phyloP scores from a whole-genome alignment of 2,329 filamentous ascomycete genomes.

The Metarhizium guizhouense region DNA sequence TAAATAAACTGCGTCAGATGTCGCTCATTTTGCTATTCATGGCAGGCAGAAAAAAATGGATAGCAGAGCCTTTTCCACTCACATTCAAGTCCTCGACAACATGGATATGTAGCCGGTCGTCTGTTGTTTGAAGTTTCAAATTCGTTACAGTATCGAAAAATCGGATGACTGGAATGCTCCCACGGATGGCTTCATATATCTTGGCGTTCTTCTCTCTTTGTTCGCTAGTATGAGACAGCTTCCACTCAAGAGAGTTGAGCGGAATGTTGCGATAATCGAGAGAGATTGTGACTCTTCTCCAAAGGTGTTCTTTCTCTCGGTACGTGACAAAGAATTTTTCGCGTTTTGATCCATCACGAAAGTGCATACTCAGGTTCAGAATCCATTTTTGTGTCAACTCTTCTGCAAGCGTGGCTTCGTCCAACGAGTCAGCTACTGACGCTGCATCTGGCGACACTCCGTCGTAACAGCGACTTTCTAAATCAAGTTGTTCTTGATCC shows the following conservation, averaged over 20 bases:
- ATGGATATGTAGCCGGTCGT: slow-evolving; percentile 85
- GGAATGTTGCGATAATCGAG: slow-evolving; percentile 82
- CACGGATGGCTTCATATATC: slow-evolving; percentile 90
- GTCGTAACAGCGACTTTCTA: slow-evolving; percentile 7
- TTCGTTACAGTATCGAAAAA: slow-evolving; percentile 97
- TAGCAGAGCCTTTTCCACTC: slow-evolving; percentile 19
- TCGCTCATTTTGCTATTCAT: background rate
- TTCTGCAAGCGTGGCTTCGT: slow-evolving; percentile 60
- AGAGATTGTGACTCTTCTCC: slow-evolving; percentile 86
- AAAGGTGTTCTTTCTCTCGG: slow-evolving; percentile 67
- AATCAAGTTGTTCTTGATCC: background rate
- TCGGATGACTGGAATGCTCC: slow-evolving; percentile 85
- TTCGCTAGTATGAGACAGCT: slow-evolving; percentile 67
- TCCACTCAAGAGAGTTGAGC: slow-evolving; percentile 74
- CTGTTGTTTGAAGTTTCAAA: slow-evolving; percentile 81
- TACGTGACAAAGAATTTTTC: slow-evolving; percentile 99
- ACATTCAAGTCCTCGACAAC: slow-evolving; percentile 92
- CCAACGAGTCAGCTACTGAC: slow-evolving; percentile 42
- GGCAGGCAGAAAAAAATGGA: too few relatives aligned
- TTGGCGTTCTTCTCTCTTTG: slow-evolving; percentile 88
- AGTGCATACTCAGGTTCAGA: slow-evolving; percentile 96
- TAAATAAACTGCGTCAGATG: slow-evolving; percentile 18
- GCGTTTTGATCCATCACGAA: slow-evolving; percentile 80
- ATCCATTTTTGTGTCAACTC: slow-evolving; percentile 91
- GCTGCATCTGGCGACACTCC: slow-evolving; percentile 26